phyloP scores from a whole-genome alignment of 495 filamentous ascomycete genomes.

The Daldinia grandis region DNA sequence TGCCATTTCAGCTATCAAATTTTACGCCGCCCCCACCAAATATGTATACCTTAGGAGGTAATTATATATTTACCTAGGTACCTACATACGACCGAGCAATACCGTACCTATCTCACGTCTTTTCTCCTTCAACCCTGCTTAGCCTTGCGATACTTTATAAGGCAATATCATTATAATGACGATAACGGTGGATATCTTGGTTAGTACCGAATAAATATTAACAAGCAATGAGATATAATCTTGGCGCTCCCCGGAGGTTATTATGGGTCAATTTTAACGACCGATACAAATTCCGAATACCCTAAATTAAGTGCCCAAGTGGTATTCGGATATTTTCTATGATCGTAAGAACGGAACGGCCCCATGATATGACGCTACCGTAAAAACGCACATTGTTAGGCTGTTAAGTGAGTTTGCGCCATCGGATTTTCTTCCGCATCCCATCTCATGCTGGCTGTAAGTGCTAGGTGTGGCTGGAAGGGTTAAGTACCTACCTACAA shows the following conservation, averaged over 20 bases:
- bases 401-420: background rate
- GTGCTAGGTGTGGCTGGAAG: too few relatives aligned
- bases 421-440: too few relatives aligned
- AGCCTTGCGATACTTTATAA: background rate
- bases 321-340: background rate
- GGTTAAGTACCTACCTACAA: too few relatives aligned
- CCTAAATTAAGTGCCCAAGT: background rate
- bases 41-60: too few relatives aligned
- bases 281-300: conserved; percentile 34
- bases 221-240: background rate
- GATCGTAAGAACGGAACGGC: background rate
- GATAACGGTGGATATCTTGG: background rate
- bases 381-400: background rate
- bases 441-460: too few relatives aligned
- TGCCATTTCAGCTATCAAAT: background rate
- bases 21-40: background rate
- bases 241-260: conserved; percentile 8
- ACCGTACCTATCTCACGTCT: too few relatives aligned
- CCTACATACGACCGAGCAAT: too few relatives aligned
- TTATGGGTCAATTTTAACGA: conserved; percentile 16
- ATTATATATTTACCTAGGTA: background rate
- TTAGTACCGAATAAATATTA: background rate
- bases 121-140: too few relatives aligned
- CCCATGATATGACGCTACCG: background rate
- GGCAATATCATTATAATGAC: background rate